Conservation (phyloP, 2,329 filamentous ascomycete species). For the Pseudocercospora eumusae region DNA sequence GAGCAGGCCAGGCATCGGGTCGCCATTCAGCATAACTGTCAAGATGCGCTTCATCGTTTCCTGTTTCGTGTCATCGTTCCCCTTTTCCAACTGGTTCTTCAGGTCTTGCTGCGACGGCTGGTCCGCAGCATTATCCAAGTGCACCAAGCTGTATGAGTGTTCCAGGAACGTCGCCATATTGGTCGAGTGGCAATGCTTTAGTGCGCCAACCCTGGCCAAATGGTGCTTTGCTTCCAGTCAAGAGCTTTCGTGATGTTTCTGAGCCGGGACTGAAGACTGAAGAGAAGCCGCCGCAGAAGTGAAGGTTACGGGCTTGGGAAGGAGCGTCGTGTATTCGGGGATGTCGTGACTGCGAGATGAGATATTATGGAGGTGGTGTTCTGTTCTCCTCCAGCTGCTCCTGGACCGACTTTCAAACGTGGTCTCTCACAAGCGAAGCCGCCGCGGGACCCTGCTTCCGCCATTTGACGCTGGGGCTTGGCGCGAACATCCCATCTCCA, state of each 20-base stretch:
- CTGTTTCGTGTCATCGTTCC: slow-evolving; percentile 43
- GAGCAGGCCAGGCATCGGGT: slow-evolving; percentile 89
- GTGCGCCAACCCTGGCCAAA: slow-evolving; percentile 34
- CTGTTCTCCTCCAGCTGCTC: slow-evolving; percentile 1
- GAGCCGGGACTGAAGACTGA: neutral
- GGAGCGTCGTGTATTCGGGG: neutral
- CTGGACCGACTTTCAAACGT: slow-evolving; percentile 12
- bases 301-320: slow-evolving; percentile 16
- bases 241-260: neutral
- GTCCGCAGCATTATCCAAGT: slow-evolving; percentile 95
- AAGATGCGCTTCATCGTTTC: slow-evolving; percentile 83
- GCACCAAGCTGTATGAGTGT: slow-evolving; percentile 92
- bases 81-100: slow-evolving; percentile 60
- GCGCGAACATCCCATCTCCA: neutral
- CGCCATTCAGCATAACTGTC: slow-evolving; percentile 96
- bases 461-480: slow-evolving; percentile 7
- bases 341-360: neutral
- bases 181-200: slow-evolving; percentile 36
- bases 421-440: slow-evolving; percentile 11
- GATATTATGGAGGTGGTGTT: neutral
- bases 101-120: slow-evolving; percentile 87
- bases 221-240: slow-evolving; percentile 8
- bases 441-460: neutral
- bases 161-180: slow-evolving; percentile 94
- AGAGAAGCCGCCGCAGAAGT: neutral